Conservation (phyloP, 192 early-diverging fungal genomes). For the Backusella sp. region DNA sequence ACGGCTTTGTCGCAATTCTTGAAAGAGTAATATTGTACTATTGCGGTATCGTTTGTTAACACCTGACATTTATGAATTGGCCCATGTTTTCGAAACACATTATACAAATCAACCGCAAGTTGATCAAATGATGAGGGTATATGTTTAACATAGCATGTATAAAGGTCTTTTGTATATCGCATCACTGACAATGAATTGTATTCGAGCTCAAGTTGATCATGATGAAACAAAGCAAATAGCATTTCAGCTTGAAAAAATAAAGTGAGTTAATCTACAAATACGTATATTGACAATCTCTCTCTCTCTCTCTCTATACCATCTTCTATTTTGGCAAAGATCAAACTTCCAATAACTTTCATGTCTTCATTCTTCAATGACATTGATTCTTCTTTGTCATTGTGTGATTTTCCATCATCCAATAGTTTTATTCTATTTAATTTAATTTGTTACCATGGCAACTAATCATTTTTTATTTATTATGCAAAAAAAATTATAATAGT, state of each 20-base stretch:
- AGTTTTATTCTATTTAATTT: neutral
- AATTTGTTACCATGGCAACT: neutral
- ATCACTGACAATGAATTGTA: neutral
- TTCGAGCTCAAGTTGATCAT: neutral
- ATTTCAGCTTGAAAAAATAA: constrained; percentile 1
- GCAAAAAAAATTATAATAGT: neutral
- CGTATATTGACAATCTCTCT: no score
- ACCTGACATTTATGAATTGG: constrained; percentile 8
- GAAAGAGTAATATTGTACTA: constrained; percentile 7
- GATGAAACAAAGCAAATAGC: constrained; percentile 3
- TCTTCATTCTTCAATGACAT: neutral
- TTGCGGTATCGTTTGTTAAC: neutral
- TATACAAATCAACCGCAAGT: neutral
- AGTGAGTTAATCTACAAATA: neutral
- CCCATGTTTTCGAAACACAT: neutral
- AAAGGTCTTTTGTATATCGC: constrained; percentile 3
- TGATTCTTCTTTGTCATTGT: neutral
- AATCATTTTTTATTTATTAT: neutral
- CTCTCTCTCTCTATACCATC: neutral
- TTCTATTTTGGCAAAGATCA: neutral
- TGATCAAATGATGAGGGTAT: neutral
- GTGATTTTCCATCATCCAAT: neutral
- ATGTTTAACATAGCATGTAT: neutral
- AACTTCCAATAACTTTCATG: neutral
- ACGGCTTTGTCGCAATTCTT: constrained; percentile 5